Evolutionary conservation across 2,329 filamentous ascomycete genomes (phyloP), one percentile per base, ranked within the genome.

Genomic region (Hortaea sp.): DNA sequence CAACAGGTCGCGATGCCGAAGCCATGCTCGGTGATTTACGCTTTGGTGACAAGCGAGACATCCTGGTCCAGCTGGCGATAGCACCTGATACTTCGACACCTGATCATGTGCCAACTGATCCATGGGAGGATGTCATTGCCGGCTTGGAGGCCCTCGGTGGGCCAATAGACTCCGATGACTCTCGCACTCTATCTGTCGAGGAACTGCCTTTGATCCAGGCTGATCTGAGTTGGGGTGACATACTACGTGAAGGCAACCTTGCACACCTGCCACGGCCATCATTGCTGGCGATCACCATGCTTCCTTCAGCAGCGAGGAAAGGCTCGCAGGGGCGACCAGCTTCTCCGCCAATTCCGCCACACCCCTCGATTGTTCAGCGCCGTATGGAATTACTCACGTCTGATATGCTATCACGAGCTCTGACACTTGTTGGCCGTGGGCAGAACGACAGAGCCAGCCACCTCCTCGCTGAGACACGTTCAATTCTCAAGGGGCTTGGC

Each of bases 361-460:
- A 97, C 62, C 89, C 92, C 4, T 87, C 84, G 51, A 88, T 98
- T 49, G 90, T 98, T 5, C 92, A 98, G 68, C 80, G 92, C 37
- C 84, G 92, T 40, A 98, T 98, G 92, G 92, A 98, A 67, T 74
- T 98, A 29, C 77, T 98, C 44, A 97, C 92, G 2, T 97, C 90
- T 1, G 92, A 98, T 64, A 98, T 98, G 92, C 77, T 98, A 52
- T 94, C 88, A 6, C 78, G 92, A 48, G 89, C 92, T 10, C 71
- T 98, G 50, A 95, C 88, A 0, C 77, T 98, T 13, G 89, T 97
- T 13, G 87, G 87, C 49, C 81, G 88, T 34, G 88, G 87, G 31
- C 90, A 97, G 67, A 87, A 95, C 63, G 92, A 98, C 60, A 84
- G 89, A 32, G 92, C 89, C 0, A 85, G 94, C 57, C 94, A 94